phyloP scores from a whole-genome alignment of 805 yeast genomes.

The Scheffersomyces amazonensis region DNA sequence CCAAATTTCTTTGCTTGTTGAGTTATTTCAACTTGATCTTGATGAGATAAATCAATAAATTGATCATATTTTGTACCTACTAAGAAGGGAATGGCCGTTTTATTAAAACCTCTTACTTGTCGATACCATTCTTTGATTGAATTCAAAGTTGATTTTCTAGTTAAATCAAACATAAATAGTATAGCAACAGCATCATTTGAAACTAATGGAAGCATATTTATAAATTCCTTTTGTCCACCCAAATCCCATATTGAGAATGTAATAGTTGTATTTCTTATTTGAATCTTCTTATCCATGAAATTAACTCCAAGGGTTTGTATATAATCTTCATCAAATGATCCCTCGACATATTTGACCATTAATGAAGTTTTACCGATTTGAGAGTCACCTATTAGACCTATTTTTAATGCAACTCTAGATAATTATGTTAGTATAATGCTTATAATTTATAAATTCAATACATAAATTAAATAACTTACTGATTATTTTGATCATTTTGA shows the following conservation, averaged over 20 bases:
- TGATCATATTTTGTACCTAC: constrained; percentile 93
- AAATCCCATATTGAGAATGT: constrained; percentile 93
- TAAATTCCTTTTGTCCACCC: constrained; percentile 94
- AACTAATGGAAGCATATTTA: constrained; percentile 92
- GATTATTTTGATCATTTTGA: constrained; percentile 28
- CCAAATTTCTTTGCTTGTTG: constrained; percentile 83
- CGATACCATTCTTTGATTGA: constrained; percentile 95
- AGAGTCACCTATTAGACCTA: constrained; percentile 93
- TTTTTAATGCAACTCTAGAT: constrained; percentile 65
- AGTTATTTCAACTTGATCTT: constrained; percentile 82
- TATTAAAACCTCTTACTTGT: constrained; percentile 85
- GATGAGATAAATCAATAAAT: constrained; percentile 73
- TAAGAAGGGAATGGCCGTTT: constrained; percentile 84
- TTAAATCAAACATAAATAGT: constrained; percentile 82
- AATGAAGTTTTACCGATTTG: constrained; percentile 94
- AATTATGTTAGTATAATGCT: not conserved
- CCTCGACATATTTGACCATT: constrained; percentile 97
- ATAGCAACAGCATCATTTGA: constrained; percentile 91
- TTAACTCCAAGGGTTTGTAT: constrained; percentile 95
- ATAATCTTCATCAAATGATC: constrained; percentile 85
- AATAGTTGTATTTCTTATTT: constrained; percentile 80
- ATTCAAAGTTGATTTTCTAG: constrained; percentile 79
- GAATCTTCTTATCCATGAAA: constrained; percentile 86
- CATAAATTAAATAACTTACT: constrained; percentile 24
- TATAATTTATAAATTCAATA: not conserved